Conservation (phyloP, 768 basidiomycete genomes). For the Kwoniella dejecticola region DNA sequence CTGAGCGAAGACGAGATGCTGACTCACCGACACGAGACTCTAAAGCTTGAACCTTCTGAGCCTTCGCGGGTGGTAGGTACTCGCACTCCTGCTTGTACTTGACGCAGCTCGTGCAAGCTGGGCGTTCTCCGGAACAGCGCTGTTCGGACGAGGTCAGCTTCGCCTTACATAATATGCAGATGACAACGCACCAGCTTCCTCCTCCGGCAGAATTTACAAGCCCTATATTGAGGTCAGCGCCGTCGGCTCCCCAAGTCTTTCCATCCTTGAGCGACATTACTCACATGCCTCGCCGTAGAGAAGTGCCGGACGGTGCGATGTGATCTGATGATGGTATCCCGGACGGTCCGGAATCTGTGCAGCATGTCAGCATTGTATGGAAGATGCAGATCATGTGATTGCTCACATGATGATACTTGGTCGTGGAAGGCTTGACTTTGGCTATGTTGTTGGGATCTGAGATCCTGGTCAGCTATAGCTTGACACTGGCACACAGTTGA, state of each 20-base stretch:
- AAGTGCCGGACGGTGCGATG: slow-evolving; percentile 22
- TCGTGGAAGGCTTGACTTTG: background rate
- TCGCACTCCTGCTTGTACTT: slow-evolving; percentile 46
- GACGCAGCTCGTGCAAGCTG: slow-evolving; percentile 39
- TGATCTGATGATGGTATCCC: slow-evolving; percentile 11
- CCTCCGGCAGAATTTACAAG: slow-evolving; percentile 45
- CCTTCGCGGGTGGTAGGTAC: slow-evolving; percentile 28
- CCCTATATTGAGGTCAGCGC: slow-evolving; percentile 25
- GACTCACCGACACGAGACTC: slow-evolving; percentile 17
- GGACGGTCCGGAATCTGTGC: slow-evolving; percentile 9
- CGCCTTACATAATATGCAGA: background rate
- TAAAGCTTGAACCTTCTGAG: slow-evolving; percentile 10
- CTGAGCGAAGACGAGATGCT: background rate
- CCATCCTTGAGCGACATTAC: slow-evolving; percentile 2
- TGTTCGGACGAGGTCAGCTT: slow-evolving; percentile 10
- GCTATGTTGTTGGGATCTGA: background rate
- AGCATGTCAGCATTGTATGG: too few species aligned
- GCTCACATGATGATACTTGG: background rate
- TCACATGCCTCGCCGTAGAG: slow-evolving; percentile 35
- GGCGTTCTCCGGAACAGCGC: slow-evolving; percentile 42
- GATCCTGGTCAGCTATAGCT: background rate
- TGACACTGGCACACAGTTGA: background rate
- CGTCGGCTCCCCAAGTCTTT: background rate
- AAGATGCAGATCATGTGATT: background rate
- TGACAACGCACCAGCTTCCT: slow-evolving; percentile 38